Evolutionary conservation across 441 rosid genomes (phyloP).

Genomic region (Metrosideros polymorpha): DNA sequence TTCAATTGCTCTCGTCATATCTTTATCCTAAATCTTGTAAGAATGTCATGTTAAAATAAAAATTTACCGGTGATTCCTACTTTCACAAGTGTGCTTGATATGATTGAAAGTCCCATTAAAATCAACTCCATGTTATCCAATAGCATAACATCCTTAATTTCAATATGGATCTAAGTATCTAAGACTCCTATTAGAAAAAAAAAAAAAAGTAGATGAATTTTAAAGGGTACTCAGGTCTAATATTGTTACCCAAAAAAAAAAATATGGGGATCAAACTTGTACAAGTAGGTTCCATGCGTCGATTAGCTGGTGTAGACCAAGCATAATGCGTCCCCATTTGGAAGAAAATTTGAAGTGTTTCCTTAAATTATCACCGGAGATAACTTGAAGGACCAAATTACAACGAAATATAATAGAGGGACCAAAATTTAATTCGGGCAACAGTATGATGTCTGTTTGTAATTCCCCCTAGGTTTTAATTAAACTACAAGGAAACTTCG

Average conservation of each 20-base stretch:
- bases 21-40: background rate
- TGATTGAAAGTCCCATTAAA: background rate
- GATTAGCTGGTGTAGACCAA: background rate
- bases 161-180: background rate
- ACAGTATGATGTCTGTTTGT: background rate
- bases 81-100: background rate
- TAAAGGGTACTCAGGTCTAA: background rate
- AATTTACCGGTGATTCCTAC: background rate
- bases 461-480: background rate
- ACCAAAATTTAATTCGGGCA: background rate
- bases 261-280: background rate
- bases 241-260: background rate
- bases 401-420: background rate
- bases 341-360: background rate
- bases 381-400: background rate
- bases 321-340: background rate
- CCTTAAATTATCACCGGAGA: background rate
- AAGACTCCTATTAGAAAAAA: background rate
- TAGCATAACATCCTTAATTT: background rate
- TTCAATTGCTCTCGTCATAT: background rate
- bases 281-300: background rate
- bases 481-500: background rate
- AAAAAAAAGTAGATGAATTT: background rate
- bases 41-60: background rate
- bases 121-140: background rate